Evolutionary conservation across 805 yeast species (phyloP).

Genomic region (Tanozyma kutaoensis): DNA sequence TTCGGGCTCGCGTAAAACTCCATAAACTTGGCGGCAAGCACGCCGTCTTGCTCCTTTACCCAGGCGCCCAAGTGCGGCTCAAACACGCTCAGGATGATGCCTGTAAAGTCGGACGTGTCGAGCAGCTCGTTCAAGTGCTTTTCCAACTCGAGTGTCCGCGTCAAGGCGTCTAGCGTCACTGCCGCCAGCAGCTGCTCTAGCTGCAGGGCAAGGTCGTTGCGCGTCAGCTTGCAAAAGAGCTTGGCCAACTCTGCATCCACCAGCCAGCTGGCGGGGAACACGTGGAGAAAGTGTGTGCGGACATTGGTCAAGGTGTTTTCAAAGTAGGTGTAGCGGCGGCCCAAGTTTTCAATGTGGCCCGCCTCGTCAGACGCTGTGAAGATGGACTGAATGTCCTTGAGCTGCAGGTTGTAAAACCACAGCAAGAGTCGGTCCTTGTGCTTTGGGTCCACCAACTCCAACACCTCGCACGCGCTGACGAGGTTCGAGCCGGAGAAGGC

Average conservation of each 20-base stretch:
- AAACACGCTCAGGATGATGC: conserved; percentile 49
- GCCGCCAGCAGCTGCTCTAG: conserved; percentile 24
- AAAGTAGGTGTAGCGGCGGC: conserved; percentile 71
- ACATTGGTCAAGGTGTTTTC: conserved; percentile 53
- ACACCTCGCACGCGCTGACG: conserved; percentile 55
- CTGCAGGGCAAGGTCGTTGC: conserved; percentile 42
- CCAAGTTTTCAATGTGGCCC: conserved; percentile 79
- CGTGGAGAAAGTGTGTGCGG: conserved; percentile 33
- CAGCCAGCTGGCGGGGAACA: conserved; percentile 65
- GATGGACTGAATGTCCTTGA: conserved; percentile 63
- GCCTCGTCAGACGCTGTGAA: conserved; percentile 84
- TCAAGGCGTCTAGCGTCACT: conserved; percentile 51
- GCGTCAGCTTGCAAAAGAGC: conserved; percentile 56
- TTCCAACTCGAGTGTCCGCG: conserved; percentile 78
- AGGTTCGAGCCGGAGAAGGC: conserved; percentile 19
- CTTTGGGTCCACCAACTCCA: conserved; percentile 51
- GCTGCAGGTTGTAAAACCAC: conserved; percentile 60
- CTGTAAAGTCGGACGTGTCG: conserved; percentile 27
- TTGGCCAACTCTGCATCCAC: conserved; percentile 48
- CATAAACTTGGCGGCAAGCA: conserved; percentile 45
- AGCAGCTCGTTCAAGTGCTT: conserved; percentile 53
- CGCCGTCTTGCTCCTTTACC: conserved; percentile 72
- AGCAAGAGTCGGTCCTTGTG: conserved; percentile 45
- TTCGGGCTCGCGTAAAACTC: conserved; percentile 51
- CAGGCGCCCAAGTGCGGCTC: conserved; percentile 79